These are phyloP conservation scores for Collybiopsis luxurians DNA, from an alignment of 768 basidiomycete species.

Conservation along the genomic window DNA sequence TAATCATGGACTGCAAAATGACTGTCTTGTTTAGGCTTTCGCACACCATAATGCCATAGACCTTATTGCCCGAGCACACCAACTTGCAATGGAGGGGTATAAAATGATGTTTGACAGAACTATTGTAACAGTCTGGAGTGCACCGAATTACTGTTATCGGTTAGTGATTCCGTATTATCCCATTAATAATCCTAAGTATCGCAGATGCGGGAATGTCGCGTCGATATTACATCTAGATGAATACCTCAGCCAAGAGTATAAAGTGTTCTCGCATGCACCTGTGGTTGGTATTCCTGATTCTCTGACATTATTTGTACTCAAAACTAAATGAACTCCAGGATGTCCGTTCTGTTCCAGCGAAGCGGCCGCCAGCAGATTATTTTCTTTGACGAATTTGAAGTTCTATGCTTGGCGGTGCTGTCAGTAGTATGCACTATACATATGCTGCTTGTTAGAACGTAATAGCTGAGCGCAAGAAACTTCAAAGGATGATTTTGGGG, in stretches of 20 bases:
- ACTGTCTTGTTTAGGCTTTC: conserved; percentile 42
- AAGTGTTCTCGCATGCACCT: conserved; percentile 90
- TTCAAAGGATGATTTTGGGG: background rate
- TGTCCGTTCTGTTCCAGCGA: conserved; percentile 76
- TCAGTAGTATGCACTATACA: too few relatives aligned
- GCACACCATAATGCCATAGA: conserved; percentile 90
- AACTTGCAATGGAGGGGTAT: conserved; percentile 96
- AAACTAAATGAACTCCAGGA: conserved; percentile 54
- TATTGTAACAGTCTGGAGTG: conserved; percentile 98
- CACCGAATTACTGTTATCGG: conserved; percentile 98
- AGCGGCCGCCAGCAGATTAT: conserved; percentile 85
- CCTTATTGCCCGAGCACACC: conserved; percentile 95
- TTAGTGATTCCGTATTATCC: conserved; percentile 24
- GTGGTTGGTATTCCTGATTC: conserved; percentile 42
- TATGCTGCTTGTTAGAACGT: too few relatives aligned
- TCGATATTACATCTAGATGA: conserved; percentile 95
- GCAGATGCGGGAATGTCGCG: conserved; percentile 92
- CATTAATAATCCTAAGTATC: background rate
- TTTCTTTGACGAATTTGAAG: conserved; percentile 61
- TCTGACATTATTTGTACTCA: conserved; percentile 1
- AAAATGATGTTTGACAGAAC: conserved; percentile 95
- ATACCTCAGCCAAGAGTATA: conserved; percentile 90
- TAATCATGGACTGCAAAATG: background rate
- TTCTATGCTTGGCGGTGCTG: too few relatives aligned
- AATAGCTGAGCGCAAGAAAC: background rate